These are phyloP conservation scores for Cryphonectria carpinicola DNA, from an alignment of 2,329 filamentous ascomycete genomes.

Conservation along the genomic window DNA sequence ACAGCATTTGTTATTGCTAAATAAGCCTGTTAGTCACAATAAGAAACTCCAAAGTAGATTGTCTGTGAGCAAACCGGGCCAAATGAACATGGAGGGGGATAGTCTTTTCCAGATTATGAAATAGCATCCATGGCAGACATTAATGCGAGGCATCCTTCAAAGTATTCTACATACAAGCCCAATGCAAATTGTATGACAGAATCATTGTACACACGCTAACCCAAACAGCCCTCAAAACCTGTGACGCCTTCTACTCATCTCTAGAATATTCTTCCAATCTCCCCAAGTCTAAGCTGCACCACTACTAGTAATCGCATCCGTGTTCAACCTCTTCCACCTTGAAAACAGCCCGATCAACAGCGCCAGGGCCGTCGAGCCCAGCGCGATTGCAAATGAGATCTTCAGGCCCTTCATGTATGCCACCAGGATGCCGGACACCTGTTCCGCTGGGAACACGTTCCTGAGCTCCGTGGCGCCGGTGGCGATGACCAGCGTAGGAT, in stretches of 20 bases:
- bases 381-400: constrained; percentile 18
- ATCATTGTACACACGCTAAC: background rate
- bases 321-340: constrained; percentile 25
- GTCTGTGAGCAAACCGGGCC: too few species aligned
- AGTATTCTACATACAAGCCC: background rate
- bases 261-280: background rate
- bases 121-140: background rate
- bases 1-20: too few species aligned
- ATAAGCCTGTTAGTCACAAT: too few species aligned
- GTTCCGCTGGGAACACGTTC: constrained; percentile 46
- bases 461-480: constrained; percentile 56
- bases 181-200: background rate
- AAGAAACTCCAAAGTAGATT: too few species aligned
- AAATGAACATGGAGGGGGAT: background rate
- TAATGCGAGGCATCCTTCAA: background rate
- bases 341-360: constrained; percentile 12
- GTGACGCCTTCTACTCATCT: background rate
- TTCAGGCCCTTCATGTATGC: constrained; percentile 53
- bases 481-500: constrained; percentile 36
- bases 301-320: constrained; percentile 17
- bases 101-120: background rate
- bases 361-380: constrained; percentile 15
- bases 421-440: constrained; percentile 52
- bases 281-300: constrained; percentile 5
- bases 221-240: background rate